These are phyloP conservation scores for Nemophila menziesii DNA, from an alignment of 257 asterid species.

Conservation along the genomic window DNA sequence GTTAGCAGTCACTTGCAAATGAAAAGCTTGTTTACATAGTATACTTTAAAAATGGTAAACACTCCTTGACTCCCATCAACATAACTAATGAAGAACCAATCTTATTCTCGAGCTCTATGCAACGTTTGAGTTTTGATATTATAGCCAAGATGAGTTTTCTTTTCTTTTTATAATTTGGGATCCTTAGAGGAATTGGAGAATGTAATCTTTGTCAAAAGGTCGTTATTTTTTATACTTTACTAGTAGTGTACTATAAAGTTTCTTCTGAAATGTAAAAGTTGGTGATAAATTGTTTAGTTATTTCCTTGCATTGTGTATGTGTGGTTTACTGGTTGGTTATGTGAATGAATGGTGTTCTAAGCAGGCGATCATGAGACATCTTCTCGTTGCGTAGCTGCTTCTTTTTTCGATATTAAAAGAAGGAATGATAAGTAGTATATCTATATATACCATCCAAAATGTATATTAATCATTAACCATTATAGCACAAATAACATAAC, in stretches of 20 bases:
- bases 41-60: neutral
- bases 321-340: too few species aligned
- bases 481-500: too few species aligned
- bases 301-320: too few species aligned
- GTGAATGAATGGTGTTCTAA: too few species aligned
- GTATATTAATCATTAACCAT: too few species aligned
- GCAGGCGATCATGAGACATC: too few species aligned
- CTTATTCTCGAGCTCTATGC: slow-evolving; percentile 8
- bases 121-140: slow-evolving; percentile 7
- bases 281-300: too few species aligned
- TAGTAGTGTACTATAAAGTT: neutral
- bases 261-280: too few species aligned
- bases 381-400: too few species aligned
- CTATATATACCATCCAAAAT: too few species aligned
- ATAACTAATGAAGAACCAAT: neutral
- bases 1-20: neutral
- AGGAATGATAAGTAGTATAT: too few species aligned
- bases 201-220: neutral
- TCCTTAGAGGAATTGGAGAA: neutral
- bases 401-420: too few species aligned
- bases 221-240: neutral
- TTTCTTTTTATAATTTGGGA: neutral
- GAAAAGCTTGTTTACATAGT: neutral
- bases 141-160: neutral
- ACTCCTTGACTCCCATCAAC: neutral